Percentiles rank a stretch among this genome's conserved stretches.
Conservation (phyloP, 306 rosid genomes). For the Rosa lucieae region DNA sequence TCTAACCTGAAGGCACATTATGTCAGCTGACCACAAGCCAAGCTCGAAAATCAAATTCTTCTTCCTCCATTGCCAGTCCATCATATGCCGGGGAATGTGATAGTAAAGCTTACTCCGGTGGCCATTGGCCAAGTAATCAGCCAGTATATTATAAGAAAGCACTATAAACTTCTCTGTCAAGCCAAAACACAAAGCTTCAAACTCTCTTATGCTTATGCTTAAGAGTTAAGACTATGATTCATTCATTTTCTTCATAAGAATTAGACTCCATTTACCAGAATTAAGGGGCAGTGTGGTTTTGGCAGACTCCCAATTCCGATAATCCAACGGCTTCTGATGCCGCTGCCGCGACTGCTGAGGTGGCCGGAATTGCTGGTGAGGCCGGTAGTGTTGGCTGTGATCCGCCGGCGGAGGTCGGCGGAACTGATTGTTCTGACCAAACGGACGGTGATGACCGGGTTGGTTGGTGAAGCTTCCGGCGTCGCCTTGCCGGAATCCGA, state of each 20-base stretch:
- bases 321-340: slow-evolving; percentile 47
- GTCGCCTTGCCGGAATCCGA: slow-evolving; percentile 51
- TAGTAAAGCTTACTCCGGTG: slow-evolving; percentile 69
- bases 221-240: neutral
- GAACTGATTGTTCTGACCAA: slow-evolving; percentile 17
- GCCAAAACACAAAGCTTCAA: slow-evolving; percentile 2
- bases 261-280: slow-evolving; percentile 42
- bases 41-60: slow-evolving; percentile 63
- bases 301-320: slow-evolving; percentile 75
- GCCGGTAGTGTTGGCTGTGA: slow-evolving; percentile 26
- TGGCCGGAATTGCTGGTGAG: slow-evolving; percentile 29
- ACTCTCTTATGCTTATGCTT: neutral
- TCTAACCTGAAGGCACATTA: slow-evolving; percentile 89
- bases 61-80: slow-evolving; percentile 93
- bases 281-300: slow-evolving; percentile 40
- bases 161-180: slow-evolving; percentile 67
- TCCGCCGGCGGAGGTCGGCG: slow-evolving; percentile 25
- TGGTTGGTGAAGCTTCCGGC: slow-evolving; percentile 38
- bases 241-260: neutral
- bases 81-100: slow-evolving; percentile 62
- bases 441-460: slow-evolving; percentile 24
- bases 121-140: slow-evolving; percentile 74
- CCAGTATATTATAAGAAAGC: slow-evolving; percentile 87
- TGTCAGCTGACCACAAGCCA: slow-evolving; percentile 84
- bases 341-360: slow-evolving; percentile 12